Evolutionary conservation across 2,329 filamentous ascomycete species (phyloP), one percentile per base, ranked within the genome.

Genomic region (Diaporthe eres): DNA sequence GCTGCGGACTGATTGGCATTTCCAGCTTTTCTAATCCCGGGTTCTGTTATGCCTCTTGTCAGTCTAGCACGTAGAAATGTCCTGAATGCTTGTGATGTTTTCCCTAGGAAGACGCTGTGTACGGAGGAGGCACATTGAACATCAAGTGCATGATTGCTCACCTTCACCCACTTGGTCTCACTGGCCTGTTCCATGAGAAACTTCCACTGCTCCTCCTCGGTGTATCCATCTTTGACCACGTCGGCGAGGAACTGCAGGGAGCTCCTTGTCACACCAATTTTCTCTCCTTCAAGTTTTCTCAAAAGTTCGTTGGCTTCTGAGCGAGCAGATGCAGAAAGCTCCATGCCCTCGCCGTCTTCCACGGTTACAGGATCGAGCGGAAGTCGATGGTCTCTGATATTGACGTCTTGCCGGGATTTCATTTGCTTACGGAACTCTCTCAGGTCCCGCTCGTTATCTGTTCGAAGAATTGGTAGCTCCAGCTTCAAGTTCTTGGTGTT

Each of bases 311-410:
- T 65, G 22, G 76, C 77, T 10, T 39, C 34, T 2, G 63, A 44
- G 2, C 55, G 58, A 28, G 75, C 51, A 4, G 15, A 71, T 4
- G n/a, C n/a, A 1, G 81, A 63, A 25, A 82, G 79, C 65, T 79
- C 76, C 22, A 82, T 74, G 3, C 80, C 80, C 74, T 82, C 81
- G 7, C 79, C 81, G 12, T 78, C 75, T 5, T 77, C 76, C 13
- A 71, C 34, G 37, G 80, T 77, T 9, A 71, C 76, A 3, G 81
- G 80, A 13, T 81, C 75, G 10, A 81, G 72, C 12, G 80, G 81
- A 12, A 82, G 77, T 17, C 77, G 68, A 60, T 81, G 79, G 9
- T 80, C 74, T 22, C 71, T 65, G 51, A 75, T 47, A 39, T 58
- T 44, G n/a, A 74, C 71, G n/a, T 77, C 70, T 51, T 49, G 67